phyloP scores from a whole-genome alignment of 345 rosid genomes.

The Diplotaxis tenuifolia region DNA sequence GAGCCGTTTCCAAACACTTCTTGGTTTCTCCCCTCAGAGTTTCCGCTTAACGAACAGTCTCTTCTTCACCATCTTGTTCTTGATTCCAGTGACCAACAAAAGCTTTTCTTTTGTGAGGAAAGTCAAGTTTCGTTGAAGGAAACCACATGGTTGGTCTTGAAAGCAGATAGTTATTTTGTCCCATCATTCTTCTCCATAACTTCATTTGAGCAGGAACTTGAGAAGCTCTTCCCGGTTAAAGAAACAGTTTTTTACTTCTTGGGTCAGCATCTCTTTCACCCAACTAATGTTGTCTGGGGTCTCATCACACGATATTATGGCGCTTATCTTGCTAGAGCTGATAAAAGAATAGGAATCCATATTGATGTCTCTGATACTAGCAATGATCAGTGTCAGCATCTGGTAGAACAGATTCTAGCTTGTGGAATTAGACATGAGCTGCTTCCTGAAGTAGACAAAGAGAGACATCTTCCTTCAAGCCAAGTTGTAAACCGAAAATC shows the following conservation, averaged over 20 bases:
- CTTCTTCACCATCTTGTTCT: conserved; percentile 27
- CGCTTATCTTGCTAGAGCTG: conserved; percentile 34
- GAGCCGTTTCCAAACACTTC: conserved; percentile 40
- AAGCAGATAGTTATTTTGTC: conserved; percentile 23
- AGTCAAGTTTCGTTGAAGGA: conserved; percentile 12
- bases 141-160: conserved; percentile 35
- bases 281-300: conserved; percentile 44
- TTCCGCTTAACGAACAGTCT: conserved; percentile 24
- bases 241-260: conserved; percentile 41
- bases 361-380: not conserved
- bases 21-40: conserved; percentile 15
- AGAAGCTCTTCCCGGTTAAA: conserved; percentile 30
- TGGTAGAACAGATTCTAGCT: conserved; percentile 36
- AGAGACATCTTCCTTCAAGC: conserved; percentile 24
- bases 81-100: conserved; percentile 28
- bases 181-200: conserved; percentile 35
- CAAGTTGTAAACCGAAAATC: conserved; percentile 23
- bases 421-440: conserved; percentile 34
- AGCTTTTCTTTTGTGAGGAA: conserved; percentile 37
- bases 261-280: conserved; percentile 41
- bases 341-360: conserved; percentile 33
- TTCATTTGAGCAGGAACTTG: conserved; percentile 21
- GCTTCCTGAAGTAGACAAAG: conserved; percentile 33
- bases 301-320: conserved; percentile 33
- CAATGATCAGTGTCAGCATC: conserved; percentile 2